phyloP scores from a whole-genome alignment of 805 yeast species.

The Barnettozyma botsteinii region DNA sequence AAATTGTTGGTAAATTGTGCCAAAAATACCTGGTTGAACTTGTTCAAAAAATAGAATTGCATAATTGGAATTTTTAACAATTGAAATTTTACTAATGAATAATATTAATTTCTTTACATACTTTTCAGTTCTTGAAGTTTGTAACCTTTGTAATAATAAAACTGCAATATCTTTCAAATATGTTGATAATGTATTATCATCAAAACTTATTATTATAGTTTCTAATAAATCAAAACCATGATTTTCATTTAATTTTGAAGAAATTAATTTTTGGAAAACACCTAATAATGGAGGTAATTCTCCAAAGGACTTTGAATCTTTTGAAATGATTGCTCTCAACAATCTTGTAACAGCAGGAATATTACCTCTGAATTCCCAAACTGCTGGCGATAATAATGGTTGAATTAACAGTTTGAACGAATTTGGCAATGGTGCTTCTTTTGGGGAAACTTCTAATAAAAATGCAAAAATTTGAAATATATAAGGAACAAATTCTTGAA shows the following conservation, averaged over 20 bases:
- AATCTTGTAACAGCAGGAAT: slow-evolving; percentile 89
- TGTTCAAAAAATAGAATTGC: slow-evolving; percentile 60
- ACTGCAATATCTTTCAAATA: slow-evolving; percentile 69
- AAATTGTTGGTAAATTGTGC: slow-evolving; percentile 40
- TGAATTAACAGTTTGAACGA: slow-evolving; percentile 60
- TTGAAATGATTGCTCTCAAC: slow-evolving; percentile 55
- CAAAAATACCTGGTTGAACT: slow-evolving; percentile 58
- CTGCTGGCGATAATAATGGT: slow-evolving; percentile 82
- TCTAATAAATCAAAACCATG: slow-evolving; percentile 84
- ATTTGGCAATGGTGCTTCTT: slow-evolving; percentile 47
- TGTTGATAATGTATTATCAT: slow-evolving; percentile 42
- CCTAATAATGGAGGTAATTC: slow-evolving; percentile 79
- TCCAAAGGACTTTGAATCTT: slow-evolving; percentile 30
- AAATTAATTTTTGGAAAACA: slow-evolving; percentile 89
- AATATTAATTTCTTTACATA: slow-evolving; percentile 65
- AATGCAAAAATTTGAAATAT: slow-evolving; percentile 85
- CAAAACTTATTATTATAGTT: slow-evolving; percentile 53
- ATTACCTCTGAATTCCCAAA: slow-evolving; percentile 92
- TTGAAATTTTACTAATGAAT: slow-evolving; percentile 51
- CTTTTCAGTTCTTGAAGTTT: slow-evolving; percentile 75
- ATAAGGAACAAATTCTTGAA: slow-evolving; percentile 92
- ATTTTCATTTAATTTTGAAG: slow-evolving; percentile 75
- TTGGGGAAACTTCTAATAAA: slow-evolving; percentile 58
- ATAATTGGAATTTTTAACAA: slow-evolving; percentile 43
- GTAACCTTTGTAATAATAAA: slow-evolving; percentile 73